Conservation (phyloP, 2,329 filamentous ascomycete genomes). For the Fusarium solani-melongenae region DNA sequence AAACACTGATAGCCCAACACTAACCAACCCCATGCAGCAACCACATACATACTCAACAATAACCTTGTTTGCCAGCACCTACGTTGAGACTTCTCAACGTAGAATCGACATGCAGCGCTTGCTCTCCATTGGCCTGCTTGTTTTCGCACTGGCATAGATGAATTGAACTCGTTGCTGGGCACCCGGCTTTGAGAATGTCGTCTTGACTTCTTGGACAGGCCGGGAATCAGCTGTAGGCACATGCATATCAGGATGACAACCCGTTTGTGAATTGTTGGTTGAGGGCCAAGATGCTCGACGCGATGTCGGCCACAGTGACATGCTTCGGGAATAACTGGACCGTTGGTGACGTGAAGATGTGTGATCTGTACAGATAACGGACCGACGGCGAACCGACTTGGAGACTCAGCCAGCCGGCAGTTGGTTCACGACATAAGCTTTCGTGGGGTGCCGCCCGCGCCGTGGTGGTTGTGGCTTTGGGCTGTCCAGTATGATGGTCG, state of each 20-base stretch:
- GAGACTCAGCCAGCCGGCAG: slow-evolving; percentile 20
- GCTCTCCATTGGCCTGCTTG: slow-evolving; percentile 59
- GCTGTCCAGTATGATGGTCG: background rate
- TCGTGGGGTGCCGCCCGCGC: slow-evolving; percentile 6
- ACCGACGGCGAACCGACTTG: background rate
- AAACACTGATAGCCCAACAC: background rate
- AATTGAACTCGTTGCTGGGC: slow-evolving; percentile 65
- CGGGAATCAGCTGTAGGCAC: slow-evolving; percentile 71
- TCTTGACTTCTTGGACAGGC: slow-evolving; percentile 64
- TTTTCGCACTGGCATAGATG: slow-evolving; percentile 69
- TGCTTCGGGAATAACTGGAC: background rate
- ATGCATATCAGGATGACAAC: slow-evolving; percentile 52
- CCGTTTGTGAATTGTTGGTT: background rate
- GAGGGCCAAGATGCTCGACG: background rate
- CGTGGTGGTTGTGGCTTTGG: slow-evolving; percentile 2
- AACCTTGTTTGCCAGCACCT: slow-evolving; percentile 49
- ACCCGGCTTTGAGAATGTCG: slow-evolving; percentile 65
- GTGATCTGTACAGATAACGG: background rate
- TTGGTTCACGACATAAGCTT: slow-evolving; percentile 15
- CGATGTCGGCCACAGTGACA: background rate
- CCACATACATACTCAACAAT: background rate
- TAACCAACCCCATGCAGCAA: slow-evolving; percentile 12
- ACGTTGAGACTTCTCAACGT: slow-evolving; percentile 46
- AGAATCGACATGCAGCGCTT: slow-evolving; percentile 63
- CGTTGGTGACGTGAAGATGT: background rate